Base-by-base conservation (phyloP, 257 asterid genomes). In the Linderniella brevidens region DNA sequence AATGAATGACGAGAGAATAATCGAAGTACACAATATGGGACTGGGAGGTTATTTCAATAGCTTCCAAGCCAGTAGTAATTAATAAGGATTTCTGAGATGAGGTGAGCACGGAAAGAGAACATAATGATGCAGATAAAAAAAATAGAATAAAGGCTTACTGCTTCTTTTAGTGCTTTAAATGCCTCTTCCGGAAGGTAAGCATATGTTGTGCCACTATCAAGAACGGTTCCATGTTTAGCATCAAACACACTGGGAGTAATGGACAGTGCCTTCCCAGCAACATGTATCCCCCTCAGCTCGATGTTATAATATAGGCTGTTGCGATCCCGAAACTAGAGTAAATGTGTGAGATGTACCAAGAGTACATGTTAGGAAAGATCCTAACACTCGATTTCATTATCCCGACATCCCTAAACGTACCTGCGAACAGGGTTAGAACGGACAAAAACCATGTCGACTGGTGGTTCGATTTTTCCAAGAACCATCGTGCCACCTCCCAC, bases 321-420 rank as follows among this genome's bases (percentile, higher is more conserved):
- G 80, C 92, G 92, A 88, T 75, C 93, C 92, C 94, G 78, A 84
- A 70, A 88, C 94, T 81, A 90, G 92, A 77, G 96, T 88, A 84
- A 84, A 88, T 88, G 94, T 64, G 79, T 72, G 92, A 84, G 86
- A 77, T 79, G 78, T 75, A 90, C 69, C 87, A 74, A 84, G 79
- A 68, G 82, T 69, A 84, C 72, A 61, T 80, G 92, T 70, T 75
- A 78, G 84, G 88, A 75, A 74, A 73, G 64, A 58, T 68, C 86
- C 82, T 78, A 80, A 80, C 92, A 66, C 64, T 72, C 68, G 38
- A 67, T 68, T 64, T 17, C 14, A 43, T 58, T 47, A 65, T 60
- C 56, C 39, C 45, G 54, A 64, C 50, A 58, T 67, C 54, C 59
- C 62, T 25, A 62, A 62, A 69, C 72, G 32, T 77, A 90, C 98